These are phyloP conservation scores for Dalechampia spathulata DNA, from an alignment of 441 rosid species.

Conservation along the genomic window DNA sequence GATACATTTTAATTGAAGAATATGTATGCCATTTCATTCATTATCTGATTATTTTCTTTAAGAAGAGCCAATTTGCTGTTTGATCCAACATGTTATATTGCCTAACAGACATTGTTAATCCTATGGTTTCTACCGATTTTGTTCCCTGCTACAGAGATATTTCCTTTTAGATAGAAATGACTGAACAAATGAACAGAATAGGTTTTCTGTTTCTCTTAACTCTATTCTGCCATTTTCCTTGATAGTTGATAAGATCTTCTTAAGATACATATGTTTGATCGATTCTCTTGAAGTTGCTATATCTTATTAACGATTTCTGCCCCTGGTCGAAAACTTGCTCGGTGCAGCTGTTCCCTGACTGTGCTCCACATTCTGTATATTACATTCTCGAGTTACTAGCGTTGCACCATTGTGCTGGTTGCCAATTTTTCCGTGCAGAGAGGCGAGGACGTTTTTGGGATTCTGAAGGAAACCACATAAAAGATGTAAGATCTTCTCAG, in stretches of 20 bases:
- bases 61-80: background rate
- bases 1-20: no score
- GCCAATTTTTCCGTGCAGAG: constrained; percentile 85
- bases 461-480: constrained; percentile 66
- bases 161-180: no score
- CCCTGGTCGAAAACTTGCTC: background rate
- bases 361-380: constrained; percentile 81
- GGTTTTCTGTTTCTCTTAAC: no score
- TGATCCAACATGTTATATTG: background rate
- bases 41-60: background rate
- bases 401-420: constrained; percentile 81
- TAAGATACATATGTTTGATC: background rate
- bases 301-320: constrained; percentile 1
- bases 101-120: background rate
- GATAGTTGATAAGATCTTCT: background rate
- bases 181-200: background rate
- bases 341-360: constrained; percentile 86
- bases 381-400: constrained; percentile 74
- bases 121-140: background rate
- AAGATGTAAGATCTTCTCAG: constrained; percentile 37
- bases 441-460: constrained; percentile 75
- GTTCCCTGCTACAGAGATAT: background rate
- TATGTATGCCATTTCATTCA: background rate
- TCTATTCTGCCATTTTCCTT: no score
- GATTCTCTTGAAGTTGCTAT: no score